These are phyloP conservation scores for Senna siamea DNA, from an alignment of 306 rosid species.

Conservation along the genomic window DNA sequence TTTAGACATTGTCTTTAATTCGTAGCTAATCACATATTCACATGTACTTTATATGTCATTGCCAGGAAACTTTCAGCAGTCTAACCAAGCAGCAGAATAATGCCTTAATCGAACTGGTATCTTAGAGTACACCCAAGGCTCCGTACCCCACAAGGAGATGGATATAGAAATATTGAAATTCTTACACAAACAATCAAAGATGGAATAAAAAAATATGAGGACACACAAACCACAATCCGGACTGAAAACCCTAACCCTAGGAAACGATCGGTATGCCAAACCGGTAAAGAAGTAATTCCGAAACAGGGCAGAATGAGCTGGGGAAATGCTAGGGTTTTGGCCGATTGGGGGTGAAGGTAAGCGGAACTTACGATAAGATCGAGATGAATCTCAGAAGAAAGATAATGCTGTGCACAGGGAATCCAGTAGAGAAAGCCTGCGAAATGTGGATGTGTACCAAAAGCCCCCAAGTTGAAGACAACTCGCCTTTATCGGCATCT, in stretches of 20 bases:
- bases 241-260: slow-evolving; percentile 41
- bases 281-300: slow-evolving; percentile 5
- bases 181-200: background rate
- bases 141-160: background rate
- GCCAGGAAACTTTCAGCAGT: background rate
- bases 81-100: background rate
- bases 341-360: background rate
- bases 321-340: slow-evolving; percentile 13
- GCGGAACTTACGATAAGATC: slow-evolving; percentile 39
- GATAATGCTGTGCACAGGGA: slow-evolving; percentile 32
- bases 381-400: slow-evolving; percentile 35
- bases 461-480: slow-evolving; percentile 16
- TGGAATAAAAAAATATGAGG: background rate
- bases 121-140: background rate
- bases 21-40: background rate
- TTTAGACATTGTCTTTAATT: slow-evolving; percentile 12
- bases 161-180: background rate
- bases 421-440: slow-evolving; percentile 7
- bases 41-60: background rate
- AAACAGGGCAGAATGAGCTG: background rate
- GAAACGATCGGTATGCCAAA: background rate
- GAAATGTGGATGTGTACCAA: slow-evolving; percentile 7
- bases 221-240: background rate
- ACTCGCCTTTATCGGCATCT: slow-evolving; percentile 22
- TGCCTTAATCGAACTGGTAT: background rate